Evolutionary conservation across 1,284 basidiomycete species (phyloP).

Genomic region (Cryptococcus hybrid): DNA sequence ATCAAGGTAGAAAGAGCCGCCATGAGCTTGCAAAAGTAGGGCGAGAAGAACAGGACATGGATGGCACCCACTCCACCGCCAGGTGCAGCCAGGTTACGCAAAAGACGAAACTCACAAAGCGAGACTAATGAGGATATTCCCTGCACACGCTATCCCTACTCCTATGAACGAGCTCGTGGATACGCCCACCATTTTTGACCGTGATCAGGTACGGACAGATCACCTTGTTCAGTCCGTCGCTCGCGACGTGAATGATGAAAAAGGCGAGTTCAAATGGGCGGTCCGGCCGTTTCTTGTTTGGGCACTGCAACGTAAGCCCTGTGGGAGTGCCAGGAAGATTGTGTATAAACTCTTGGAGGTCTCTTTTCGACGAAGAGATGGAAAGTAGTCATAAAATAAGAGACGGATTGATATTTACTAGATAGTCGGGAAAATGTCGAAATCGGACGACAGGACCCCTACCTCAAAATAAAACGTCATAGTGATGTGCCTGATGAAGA

Average conservation of each 20-base stretch:
- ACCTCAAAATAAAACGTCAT: too few species aligned
- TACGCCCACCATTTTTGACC: conserved; percentile 7
- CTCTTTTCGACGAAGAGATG: too few species aligned
- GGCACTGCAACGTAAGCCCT: background rate
- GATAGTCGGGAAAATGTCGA: too few species aligned
- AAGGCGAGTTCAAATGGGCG: background rate
- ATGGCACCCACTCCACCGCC: background rate
- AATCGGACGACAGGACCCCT: too few species aligned
- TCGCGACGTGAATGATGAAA: too few species aligned
- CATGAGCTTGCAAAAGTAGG: too few species aligned
- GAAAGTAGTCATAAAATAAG: too few species aligned
- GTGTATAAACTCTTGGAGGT: too few species aligned
- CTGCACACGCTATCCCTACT: conserved; percentile 76
- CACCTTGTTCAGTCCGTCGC: background rate
- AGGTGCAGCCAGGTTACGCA: background rate
- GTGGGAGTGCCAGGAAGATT: too few species aligned
- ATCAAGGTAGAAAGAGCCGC: background rate
- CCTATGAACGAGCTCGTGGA: conserved; percentile 63
- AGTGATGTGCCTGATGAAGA: too few species aligned
- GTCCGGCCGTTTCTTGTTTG: background rate
- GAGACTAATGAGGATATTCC: conserved; percentile 84
- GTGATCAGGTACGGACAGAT: background rate
- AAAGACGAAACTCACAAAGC: conserved; percentile 57
- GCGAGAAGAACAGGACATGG: background rate
- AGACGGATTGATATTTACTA: too few species aligned